A percentile compares a stretch with the other conserved stretches of the same genome.
Evolutionary conservation across 768 basidiomycete genomes (phyloP).

Genomic region (Coprinopsis sp.): DNA sequence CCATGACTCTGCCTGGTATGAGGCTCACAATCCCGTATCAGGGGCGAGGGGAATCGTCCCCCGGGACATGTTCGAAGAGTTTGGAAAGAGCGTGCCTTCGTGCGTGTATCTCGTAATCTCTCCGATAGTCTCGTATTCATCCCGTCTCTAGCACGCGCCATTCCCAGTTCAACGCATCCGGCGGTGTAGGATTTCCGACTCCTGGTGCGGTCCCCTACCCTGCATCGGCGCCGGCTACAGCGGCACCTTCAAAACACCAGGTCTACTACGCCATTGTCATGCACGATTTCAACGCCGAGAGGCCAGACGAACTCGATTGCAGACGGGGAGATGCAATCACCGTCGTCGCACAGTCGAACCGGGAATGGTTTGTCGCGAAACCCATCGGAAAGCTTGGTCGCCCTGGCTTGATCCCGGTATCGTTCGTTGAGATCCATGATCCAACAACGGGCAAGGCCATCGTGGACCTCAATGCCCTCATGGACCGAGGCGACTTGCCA

Average conservation of each 20-base stretch:
- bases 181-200: conserved; percentile 15
- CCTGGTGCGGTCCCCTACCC: conserved; percentile 17
- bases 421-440: conserved; percentile 96
- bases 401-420: conserved; percentile 94
- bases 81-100: conserved; percentile 67
- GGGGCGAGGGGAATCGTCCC: conserved; percentile 92
- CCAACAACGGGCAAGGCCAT: conserved; percentile 80
- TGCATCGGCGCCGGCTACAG: conserved; percentile 12
- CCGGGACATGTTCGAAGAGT: conserved; percentile 83
- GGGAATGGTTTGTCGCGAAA: conserved; percentile 99
- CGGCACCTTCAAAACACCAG: conserved; percentile 39
- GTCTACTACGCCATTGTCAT: conserved; percentile 93
- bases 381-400: conserved; percentile 93
- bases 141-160: conserved; percentile 32
- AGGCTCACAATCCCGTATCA: conserved; percentile 90
- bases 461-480: conserved; percentile 67
- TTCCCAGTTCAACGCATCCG: conserved; percentile 33
- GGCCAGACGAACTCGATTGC: conserved; percentile 94
- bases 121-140: conserved; percentile 9
- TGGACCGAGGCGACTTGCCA: conserved; percentile 85
- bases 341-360: conserved; percentile 98
- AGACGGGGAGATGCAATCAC: conserved; percentile 91
- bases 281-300: conserved; percentile 94
- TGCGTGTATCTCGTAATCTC: conserved; percentile 33
- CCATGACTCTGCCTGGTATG: conserved; percentile 66